Evolutionary conservation across 2,329 filamentous ascomycete species (phyloP).

Genomic region (Aschersonia sp.): DNA sequence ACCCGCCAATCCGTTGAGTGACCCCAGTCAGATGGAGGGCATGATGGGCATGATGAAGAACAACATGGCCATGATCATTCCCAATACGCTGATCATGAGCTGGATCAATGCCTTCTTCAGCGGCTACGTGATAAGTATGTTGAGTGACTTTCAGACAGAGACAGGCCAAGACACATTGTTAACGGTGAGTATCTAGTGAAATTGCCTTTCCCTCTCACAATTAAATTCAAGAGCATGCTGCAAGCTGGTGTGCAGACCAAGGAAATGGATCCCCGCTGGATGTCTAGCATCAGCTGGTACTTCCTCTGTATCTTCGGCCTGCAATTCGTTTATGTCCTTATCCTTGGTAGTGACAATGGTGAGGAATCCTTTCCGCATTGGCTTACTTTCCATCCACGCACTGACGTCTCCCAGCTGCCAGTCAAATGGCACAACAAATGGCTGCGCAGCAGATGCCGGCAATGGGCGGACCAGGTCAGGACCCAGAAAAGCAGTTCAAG

Average conservation of each 20-base stretch:
- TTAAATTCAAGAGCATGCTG: conserved; percentile 99
- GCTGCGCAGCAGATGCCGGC: conserved; percentile 40
- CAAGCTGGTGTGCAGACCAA: conserved; percentile 92
- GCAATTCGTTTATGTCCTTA: conserved; percentile 93
- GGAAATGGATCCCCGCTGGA: conserved; percentile 96
- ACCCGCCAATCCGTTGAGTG: conserved; percentile 84
- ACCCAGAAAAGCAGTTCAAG: conserved; percentile 89
- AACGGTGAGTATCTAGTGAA: conserved; percentile 49
- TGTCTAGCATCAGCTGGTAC: conserved; percentile 97
- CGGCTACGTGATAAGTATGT: conserved; percentile 84
- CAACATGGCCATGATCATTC: conserved; percentile 99
- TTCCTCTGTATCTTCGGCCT: conserved; percentile 94
- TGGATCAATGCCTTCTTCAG: conserved; percentile 99
- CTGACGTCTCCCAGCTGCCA: conserved; percentile 50
- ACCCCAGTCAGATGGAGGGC: conserved; percentile 93
- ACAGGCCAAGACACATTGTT: conserved; percentile 3
- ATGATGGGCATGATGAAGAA: conserved; percentile 99
- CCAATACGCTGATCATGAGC: conserved; percentile 97
- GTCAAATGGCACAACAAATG: conserved; percentile 86
- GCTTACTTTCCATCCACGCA: neutral
- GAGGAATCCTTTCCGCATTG: conserved; percentile 20
- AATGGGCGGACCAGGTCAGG: conserved; percentile 83
- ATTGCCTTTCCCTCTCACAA: conserved; percentile 90
- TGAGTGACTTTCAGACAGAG: neutral
- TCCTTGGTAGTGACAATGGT: conserved; percentile 94